phyloP scores from a whole-genome alignment of 768 basidiomycete species.

The Punctularia strigosozonata region DNA sequence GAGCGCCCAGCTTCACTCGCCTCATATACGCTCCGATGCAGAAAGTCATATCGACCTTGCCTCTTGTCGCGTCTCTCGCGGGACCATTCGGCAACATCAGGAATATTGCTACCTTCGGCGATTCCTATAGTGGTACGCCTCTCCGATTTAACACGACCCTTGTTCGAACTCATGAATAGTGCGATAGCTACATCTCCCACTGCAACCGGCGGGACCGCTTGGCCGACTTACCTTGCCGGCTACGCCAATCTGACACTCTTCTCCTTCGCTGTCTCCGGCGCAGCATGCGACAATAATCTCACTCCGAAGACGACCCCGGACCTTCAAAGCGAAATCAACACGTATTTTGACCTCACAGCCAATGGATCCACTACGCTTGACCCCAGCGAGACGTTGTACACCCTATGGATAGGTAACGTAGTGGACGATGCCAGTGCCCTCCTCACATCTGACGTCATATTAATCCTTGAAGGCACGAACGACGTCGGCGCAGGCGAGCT shows the following conservation, averaged over 20 bases:
- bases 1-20: too few species aligned
- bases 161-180: too few species aligned
- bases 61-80: too few species aligned
- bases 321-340: slow-evolving; percentile 44
- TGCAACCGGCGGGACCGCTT: slow-evolving; percentile 21
- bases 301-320: slow-evolving; percentile 48
- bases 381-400: slow-evolving; percentile 42
- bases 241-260: slow-evolving; percentile 41
- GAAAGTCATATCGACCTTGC: too few species aligned
- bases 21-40: too few species aligned
- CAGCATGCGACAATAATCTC: slow-evolving; percentile 53
- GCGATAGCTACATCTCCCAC: too few species aligned
- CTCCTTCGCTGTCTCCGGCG: slow-evolving; percentile 51
- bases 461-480: too few species aligned
- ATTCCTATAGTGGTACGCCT: slow-evolving; percentile 40
- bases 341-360: slow-evolving; percentile 30
- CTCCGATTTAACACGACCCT: slow-evolving; percentile 15
- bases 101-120: slow-evolving; percentile 57
- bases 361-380: slow-evolving; percentile 29
- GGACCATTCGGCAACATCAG: too few species aligned
- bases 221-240: slow-evolving; percentile 50
- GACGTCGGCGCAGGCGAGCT: slow-evolving; percentile 47
- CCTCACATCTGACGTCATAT: too few species aligned
- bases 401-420: slow-evolving; percentile 64
- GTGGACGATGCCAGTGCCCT: too few species aligned